Evolutionary conservation across 768 basidiomycete species (phyloP), one percentile per base, ranked within the genome.

Genomic region (Hypholoma sublateritium): DNA sequence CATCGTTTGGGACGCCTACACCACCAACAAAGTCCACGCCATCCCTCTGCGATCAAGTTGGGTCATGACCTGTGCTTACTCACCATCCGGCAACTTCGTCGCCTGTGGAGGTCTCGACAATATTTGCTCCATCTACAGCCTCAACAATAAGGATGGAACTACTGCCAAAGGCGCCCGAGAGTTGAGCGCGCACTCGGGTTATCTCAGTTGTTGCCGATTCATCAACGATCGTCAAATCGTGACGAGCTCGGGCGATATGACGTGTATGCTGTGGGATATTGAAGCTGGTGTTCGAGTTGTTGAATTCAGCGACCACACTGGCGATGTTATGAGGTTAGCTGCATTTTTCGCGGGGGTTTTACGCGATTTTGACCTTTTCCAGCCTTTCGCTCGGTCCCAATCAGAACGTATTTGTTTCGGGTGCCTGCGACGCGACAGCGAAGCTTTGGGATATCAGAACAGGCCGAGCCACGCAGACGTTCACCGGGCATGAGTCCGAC

Each of bases 41-140:
- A 99, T 99, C 71, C 96, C 96, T 50, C 80, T 99, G 46, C 88
- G 96, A 51, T 97, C 95, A 45, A 94, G 92, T 69, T 99, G 96
- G 96, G 96, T 99, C 76, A 99, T 99, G 96, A 99, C 96, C 50
- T 99, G 96, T 71, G 96, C 96, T 50, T 98, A 98, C 75, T 89
- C 97, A 19, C 96, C 97, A 4, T 93, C 92, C 16, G 96, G 97
- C 49, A 95, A 92, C 73, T 97, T 91, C 62, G 97, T 99, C 60
- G 97, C 97, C 35, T 98, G 97, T 65, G 96, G 97, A 74, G 96
- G 96, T 72, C 84, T 99, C 56, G 96, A 99, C 78, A 99, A 99
- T 72, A 98, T 98, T 50, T 99, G 96, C 74, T 96, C 95, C 52
- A 95, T 99, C 69, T 99, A 99, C 79, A 95, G 92, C 71, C 77